phyloP scores from a whole-genome alignment of 2,329 filamentous ascomycete species.

The Celoporthe dispersa region DNA sequence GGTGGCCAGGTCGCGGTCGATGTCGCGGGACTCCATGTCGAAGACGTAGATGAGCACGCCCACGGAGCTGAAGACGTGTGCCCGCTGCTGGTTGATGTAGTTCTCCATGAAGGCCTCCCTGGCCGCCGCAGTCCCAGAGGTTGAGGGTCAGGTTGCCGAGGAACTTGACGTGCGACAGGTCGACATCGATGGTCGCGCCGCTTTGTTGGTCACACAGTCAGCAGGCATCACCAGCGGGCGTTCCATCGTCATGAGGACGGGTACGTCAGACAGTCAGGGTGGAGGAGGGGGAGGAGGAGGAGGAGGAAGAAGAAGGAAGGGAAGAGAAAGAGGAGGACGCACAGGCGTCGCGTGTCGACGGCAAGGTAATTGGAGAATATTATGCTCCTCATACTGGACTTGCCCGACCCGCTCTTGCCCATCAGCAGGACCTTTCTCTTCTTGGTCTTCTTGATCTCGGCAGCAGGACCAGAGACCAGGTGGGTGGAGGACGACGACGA shows the following conservation, averaged over 20 bases:
- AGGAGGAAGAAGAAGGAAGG: background rate
- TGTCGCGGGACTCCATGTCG: conserved; percentile 94
- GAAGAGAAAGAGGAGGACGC: conserved; percentile 38
- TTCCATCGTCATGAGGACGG: background rate
- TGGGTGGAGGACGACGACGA: conserved; percentile 36
- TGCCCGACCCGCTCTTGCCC: conserved; percentile 97
- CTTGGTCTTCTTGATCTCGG: conserved; percentile 69
- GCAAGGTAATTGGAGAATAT: conserved; percentile 99
- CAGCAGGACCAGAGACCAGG: conserved; percentile 34
- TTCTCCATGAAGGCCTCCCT: conserved; percentile 99
- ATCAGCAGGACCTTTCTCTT: conserved; percentile 87
- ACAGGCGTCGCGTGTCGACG: conserved; percentile 87
- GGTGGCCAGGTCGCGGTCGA: conserved; percentile 88
- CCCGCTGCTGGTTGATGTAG: conserved; percentile 92
- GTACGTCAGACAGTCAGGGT: too few species aligned
- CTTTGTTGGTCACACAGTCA: conserved; percentile 39
- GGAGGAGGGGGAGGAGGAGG: too few species aligned
- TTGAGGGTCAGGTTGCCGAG: conserved; percentile 97
- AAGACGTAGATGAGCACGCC: conserved; percentile 99
- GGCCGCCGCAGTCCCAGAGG: conserved; percentile 97
- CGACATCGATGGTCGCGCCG: conserved; percentile 96
- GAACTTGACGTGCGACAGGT: conserved; percentile 98
- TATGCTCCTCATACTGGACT: conserved; percentile 97
- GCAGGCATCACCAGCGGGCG: background rate
- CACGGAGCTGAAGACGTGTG: conserved; percentile 95